phyloP scores from a whole-genome alignment of 805 yeast species.

The Cyberlindnera galapagoensis region DNA sequence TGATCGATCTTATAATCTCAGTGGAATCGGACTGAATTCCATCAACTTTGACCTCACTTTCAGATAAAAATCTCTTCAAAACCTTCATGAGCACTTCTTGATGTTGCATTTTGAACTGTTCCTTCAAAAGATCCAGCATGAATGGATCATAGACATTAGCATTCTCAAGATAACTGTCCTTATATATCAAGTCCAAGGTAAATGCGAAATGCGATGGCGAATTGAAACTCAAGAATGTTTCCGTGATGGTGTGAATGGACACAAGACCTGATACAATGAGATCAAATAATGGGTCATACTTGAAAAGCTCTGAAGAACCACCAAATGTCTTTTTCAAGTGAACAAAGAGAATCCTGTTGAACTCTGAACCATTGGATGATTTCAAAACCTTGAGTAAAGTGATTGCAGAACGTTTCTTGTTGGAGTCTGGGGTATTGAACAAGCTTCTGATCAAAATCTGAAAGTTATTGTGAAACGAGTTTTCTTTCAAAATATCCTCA shows the following conservation, averaged over 20 bases:
- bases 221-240: conserved; percentile 23
- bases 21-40: conserved; percentile 22
- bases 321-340: conserved; percentile 24
- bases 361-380: conserved; percentile 19
- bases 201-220: conserved; percentile 15
- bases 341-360: conserved; percentile 19
- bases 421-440: conserved; percentile 10
- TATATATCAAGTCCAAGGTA: conserved; percentile 20
- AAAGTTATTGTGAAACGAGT: conserved; percentile 18
- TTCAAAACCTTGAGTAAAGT: conserved; percentile 20
- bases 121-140: conserved; percentile 17
- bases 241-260: conserved; percentile 27
- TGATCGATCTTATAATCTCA: conserved; percentile 17
- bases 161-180: conserved; percentile 11
- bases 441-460: conserved; percentile 16
- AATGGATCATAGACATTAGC: conserved; percentile 14
- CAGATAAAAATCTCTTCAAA: conserved; percentile 12
- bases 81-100: conserved; percentile 15
- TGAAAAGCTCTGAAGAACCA: conserved; percentile 27
- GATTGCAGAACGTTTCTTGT: conserved; percentile 6
- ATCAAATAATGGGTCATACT: conserved; percentile 31
- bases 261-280: conserved; percentile 33
- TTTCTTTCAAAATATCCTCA: conserved; percentile 10
- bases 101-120: conserved; percentile 15
- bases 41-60: conserved; percentile 6